Base-by-base conservation (phyloP, 345 rosid species). In the Garcia nutans region DNA sequence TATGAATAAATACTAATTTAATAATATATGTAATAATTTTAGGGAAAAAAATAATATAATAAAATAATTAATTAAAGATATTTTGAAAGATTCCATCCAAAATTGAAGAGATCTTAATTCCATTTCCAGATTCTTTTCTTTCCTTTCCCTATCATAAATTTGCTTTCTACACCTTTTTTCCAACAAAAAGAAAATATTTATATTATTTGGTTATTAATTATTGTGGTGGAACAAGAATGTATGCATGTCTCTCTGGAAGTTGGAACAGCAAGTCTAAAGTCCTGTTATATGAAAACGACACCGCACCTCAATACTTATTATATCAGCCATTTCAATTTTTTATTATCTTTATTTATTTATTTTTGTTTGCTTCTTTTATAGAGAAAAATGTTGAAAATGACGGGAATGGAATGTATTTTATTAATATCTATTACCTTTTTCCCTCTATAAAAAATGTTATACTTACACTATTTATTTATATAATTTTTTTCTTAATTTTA, bases 111-210 rank as follows among this genome's bases (percentile, higher is more conserved):
- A 73, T 78, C 67, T 78, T 37, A 33, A 33, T 33, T 73, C 73
- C 33, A 24, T 55, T 22, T 63, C 44, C 49, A 70, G 72, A 79
- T 74, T 63, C 79, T 54, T 19, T 22, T 19, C 44, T 33, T 19
- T 24, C 45, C 75, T 75, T 62, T 79, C 82, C 20, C 78, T 37
- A n/a, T 79, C 82, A 67, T 28, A 57, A 74, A 70, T 70, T 70
- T 56, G 41, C 78, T 79, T 74, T 79, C 82, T 47, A 10, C 11
- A 59, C 64, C 73, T 76, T 78, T 70, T 78, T 45, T 37, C 73
- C 71, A 3, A 77, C 65, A 54, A 19, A 22, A 44, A 44, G 3
- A 44, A 44, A 44, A 47, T 8, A 47, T 37, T 3, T 37, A 37
- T 37, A 60, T 37, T 60, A 20, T 37, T 52, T 45, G 58, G 41